Evolutionary conservation across 75 land plant species (phyloP), one percentile per base, ranked within the genome.

Genomic region (Pseudotsuga menziesii): DNA sequence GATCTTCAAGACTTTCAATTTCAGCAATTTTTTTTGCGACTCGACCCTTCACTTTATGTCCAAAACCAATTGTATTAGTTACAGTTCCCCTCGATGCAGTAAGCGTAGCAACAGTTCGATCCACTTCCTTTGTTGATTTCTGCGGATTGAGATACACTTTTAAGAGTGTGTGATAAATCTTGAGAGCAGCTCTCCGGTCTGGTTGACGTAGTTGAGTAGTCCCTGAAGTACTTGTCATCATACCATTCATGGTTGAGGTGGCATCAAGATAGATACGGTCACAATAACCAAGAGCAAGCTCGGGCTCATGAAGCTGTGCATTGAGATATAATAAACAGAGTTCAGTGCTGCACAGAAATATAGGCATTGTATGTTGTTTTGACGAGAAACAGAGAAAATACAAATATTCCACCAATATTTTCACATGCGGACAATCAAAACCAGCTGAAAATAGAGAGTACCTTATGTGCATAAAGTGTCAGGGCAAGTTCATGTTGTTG

Each of bases 401-500:
- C 72, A 8, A n/a, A 69, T 69, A 41, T 41, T 36, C 52, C 23
- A 69, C n/a, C 39, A 69, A 41, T 69, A 3, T 3, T 35, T 67
- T 41, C 23, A 22, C 72, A 69, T 41, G 72, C 16, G 41, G 29
- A 61, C 12, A 61, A 64, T 27, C 11, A 16, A 59, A 76, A 39
- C 20, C 1, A 32, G 20, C 2, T 35, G 26, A 27, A 64, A 61
- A 61, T 2, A 26, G 19, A 26, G 17, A 25, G 17, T 90, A 95
- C 98, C 98, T 96, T 96, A 81, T 93, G 97, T 27, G 92, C 93
- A 83, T 96, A 96, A 1, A 96, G 78, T 69, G 97, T 88, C 15
- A 96, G 81, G n/a, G 99, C 97, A 81, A 91, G 93, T 74, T 94
- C 90, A 81, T 93, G 97, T 69, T 91, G 97, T 72, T 91, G 85